Evolutionary conservation across 768 basidiomycete genomes (phyloP).

Genomic region (Dictyophora rubrovolvata): DNA sequence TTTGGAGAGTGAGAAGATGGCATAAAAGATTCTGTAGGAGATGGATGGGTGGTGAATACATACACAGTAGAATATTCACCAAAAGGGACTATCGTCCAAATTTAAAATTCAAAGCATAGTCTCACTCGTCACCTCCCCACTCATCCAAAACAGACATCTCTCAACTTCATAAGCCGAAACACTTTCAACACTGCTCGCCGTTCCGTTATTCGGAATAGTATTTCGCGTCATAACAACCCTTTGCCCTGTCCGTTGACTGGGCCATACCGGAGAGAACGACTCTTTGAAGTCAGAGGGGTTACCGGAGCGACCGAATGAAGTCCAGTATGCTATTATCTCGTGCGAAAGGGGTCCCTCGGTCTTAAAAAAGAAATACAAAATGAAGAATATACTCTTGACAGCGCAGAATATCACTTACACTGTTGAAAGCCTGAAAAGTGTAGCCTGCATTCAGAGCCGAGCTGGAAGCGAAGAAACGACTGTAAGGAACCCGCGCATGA

Average conservation of each 20-base stretch:
- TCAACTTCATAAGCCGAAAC: constrained; percentile 23
- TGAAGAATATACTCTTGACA: background rate
- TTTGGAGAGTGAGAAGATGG: too few relatives aligned
- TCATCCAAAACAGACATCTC: constrained; percentile 35
- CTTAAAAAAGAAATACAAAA: constrained; percentile 15
- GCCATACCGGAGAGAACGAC: constrained; percentile 13
- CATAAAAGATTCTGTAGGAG: too few relatives aligned
- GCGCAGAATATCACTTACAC: constrained; percentile 14
- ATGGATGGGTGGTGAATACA: too few relatives aligned
- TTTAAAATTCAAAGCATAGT: constrained; percentile 20
- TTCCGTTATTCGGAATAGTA: constrained; percentile 9
- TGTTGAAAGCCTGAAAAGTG: constrained; percentile 29
- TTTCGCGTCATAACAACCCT: constrained; percentile 5
- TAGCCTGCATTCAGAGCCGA: constrained; percentile 22
- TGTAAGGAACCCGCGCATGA: background rate
- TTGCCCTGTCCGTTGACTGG: background rate
- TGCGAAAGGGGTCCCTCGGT: constrained; percentile 28
- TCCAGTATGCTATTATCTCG: constrained; percentile 36
- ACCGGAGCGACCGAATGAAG: constrained; percentile 26
- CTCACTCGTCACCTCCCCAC: constrained; percentile 23
- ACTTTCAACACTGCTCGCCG: constrained; percentile 21
- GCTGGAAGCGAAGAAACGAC: background rate
- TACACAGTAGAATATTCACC: too few relatives aligned
- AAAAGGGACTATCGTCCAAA: constrained; percentile 14
- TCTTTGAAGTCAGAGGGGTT: constrained; percentile 13